Evolutionary conservation across 2,329 filamentous ascomycete genomes (phyloP), one percentile per base, ranked within the genome.

Genomic region (Alternaria sp.): DNA sequence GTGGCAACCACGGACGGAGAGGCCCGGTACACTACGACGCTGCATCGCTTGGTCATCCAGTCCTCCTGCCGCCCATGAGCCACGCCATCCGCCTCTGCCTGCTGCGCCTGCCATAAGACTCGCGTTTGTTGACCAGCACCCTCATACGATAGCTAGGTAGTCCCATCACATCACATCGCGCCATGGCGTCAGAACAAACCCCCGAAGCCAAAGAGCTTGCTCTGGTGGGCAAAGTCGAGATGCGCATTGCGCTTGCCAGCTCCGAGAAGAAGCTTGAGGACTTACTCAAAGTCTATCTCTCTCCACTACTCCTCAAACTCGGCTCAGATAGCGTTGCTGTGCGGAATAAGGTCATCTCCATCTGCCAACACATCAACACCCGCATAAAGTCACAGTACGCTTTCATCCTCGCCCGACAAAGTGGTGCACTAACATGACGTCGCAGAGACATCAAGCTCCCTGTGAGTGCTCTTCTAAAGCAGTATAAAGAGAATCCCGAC

Each of bases 271-370:
- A 95, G 81, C 87, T 99, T 1, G 89, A 95, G 77, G 83, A 89
- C 23, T 84, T 96, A 15, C 85, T 99, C 17, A 89, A 91, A 73
- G 89, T 87, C 45, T 97, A 95, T 75, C 85, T 99, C 25, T 84
- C 91, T 4, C 91, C 95, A 1, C 82, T 98, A 11, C 86, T 99
- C 3, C 85, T 97, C 61, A 98, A 98, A 78, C 89, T 96, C 30
- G 89, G 87, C 30, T 97, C 94, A 51, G 91, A 93, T 23, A 88
- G 94, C 80, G 86, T 89, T 54, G 86, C 89, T 47, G 96, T 98
- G 26, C 88, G 95, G 72, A 90, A 90, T 72, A 96, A 95, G 83
- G 88, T 91, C 68, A 89, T 92, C 63, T 85, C 88, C 26, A 85
- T 91, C 67, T 92, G 90, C 75, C 89, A 91, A 76, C 90, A 93